Evolutionary conservation across 2,329 filamentous ascomycete species (phyloP).

Genomic region (Clarireedia homoeocarpa): DNA sequence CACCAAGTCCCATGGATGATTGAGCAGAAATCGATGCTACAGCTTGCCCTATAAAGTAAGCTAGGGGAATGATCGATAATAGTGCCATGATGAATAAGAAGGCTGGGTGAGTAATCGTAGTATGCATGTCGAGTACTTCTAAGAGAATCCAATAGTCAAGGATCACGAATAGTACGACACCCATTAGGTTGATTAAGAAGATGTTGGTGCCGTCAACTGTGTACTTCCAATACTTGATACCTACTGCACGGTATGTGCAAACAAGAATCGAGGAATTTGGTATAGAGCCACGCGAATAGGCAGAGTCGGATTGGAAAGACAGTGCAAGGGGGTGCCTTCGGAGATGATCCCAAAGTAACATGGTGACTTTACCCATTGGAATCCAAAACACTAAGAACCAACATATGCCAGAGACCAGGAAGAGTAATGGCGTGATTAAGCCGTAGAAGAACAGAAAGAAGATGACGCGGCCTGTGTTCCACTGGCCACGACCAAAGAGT

Average conservation of each 20-base stretch:
- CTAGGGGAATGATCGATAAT: slow-evolving; percentile 88
- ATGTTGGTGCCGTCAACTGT: slow-evolving; percentile 98
- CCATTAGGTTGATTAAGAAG: slow-evolving; percentile 95
- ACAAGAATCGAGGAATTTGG: slow-evolving; percentile 80
- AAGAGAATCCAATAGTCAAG: slow-evolving; percentile 82
- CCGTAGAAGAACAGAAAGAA: slow-evolving; percentile 97
- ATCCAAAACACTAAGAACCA: slow-evolving; percentile 98
- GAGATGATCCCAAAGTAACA: slow-evolving; percentile 84
- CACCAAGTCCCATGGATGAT: slow-evolving; percentile 95
- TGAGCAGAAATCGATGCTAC: slow-evolving; percentile 98
- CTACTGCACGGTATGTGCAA: slow-evolving; percentile 94
- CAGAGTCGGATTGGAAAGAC: slow-evolving; percentile 82
- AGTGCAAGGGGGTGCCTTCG: slow-evolving; percentile 86
- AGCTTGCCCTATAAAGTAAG: slow-evolving; percentile 97
- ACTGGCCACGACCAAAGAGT: slow-evolving; percentile 89
- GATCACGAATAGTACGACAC: slow-evolving; percentile 88
- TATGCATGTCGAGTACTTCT: slow-evolving; percentile 56
- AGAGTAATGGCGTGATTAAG: slow-evolving; percentile 75
- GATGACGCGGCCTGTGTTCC: slow-evolving; percentile 88
- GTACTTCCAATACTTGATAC: slow-evolving; percentile 97
- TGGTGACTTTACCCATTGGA: slow-evolving; percentile 93
- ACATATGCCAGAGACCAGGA: slow-evolving; percentile 79
- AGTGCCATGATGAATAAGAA: slow-evolving; percentile 80
- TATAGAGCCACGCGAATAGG: slow-evolving; percentile 63
- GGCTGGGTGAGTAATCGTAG: slow-evolving; percentile 70